Evolutionary conservation across 345 rosid species (phyloP).

Genomic region (Brassica cretica): DNA sequence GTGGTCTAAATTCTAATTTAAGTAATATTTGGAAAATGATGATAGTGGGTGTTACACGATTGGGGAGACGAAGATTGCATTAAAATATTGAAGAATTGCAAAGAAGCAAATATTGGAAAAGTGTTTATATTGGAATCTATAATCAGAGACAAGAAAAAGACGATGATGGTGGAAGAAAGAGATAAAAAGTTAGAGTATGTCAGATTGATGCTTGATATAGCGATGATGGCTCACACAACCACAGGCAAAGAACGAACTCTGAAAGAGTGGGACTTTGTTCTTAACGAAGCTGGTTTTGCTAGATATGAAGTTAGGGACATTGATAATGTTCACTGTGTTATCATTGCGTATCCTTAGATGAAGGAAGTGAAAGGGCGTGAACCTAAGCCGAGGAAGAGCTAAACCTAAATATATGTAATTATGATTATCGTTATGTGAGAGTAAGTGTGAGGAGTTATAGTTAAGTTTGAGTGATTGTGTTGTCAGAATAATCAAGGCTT

Average conservation of each 20-base stretch:
- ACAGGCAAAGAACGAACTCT: slow-evolving; percentile 20
- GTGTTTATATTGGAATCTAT: slow-evolving; percentile 61
- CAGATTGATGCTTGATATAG: slow-evolving; percentile 67
- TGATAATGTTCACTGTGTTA: slow-evolving; percentile 46
- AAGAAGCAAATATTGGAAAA: slow-evolving; percentile 58
- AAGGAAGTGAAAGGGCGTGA: background rate
- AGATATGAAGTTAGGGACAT: slow-evolving; percentile 44
- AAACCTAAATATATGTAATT: background rate
- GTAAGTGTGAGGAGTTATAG: background rate
- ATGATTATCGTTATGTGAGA: background rate
- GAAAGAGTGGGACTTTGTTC: slow-evolving; percentile 64
- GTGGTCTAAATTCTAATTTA: background rate
- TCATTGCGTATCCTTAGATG: slow-evolving; percentile 48
- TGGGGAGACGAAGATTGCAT: slow-evolving; percentile 76
- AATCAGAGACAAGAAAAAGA: slow-evolving; percentile 39
- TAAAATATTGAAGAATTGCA: slow-evolving; percentile 58
- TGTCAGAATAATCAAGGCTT: slow-evolving; percentile 7
- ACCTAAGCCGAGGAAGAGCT: background rate
- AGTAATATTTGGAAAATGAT: slow-evolving; percentile 2
- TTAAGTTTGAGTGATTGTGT: background rate
- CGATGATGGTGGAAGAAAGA: slow-evolving; percentile 22
- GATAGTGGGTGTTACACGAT: slow-evolving; percentile 64
- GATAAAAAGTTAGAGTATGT: slow-evolving; percentile 43
- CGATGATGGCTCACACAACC: slow-evolving; percentile 43
- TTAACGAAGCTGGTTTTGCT: slow-evolving; percentile 57